These are phyloP conservation scores for Ophiognomonia clavigignenti-juglandacearum DNA, from an alignment of 2,329 filamentous ascomycete genomes.

Conservation along the genomic window DNA sequence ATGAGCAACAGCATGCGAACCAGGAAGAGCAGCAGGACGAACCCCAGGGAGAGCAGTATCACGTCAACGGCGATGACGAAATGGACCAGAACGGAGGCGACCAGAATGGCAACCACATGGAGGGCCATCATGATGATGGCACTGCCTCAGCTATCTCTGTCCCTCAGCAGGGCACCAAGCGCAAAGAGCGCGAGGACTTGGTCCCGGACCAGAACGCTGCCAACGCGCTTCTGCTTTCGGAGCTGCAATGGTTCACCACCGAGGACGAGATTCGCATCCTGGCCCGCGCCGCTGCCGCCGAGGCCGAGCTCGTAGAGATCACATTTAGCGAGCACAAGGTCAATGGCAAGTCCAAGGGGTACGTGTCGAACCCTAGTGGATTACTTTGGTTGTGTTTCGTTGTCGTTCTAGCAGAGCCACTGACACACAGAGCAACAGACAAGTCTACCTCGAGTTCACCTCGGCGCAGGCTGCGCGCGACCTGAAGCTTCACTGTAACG, in stretches of 20 bases:
- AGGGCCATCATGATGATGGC: constrained; percentile 34
- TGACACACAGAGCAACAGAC: constrained; percentile 34
- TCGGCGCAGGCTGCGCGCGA: constrained; percentile 82
- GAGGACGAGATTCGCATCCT: constrained; percentile 93
- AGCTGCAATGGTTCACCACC: constrained; percentile 94
- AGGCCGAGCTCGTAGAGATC: constrained; percentile 83
- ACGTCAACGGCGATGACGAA: constrained; percentile 31
- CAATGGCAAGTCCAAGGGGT: constrained; percentile 98
- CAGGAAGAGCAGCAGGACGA: constrained; percentile 31
- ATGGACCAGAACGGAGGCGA: constrained; percentile 32
- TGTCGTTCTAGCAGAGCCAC: no score
- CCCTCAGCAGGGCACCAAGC: constrained; percentile 53
- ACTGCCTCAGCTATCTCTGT: not conserved
- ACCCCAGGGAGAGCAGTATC: constrained; percentile 30
- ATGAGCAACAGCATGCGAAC: constrained; percentile 35
- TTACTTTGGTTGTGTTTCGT: no score
- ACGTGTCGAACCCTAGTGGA: constrained; percentile 35
- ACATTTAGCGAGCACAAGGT: constrained; percentile 99
- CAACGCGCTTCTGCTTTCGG: constrained; percentile 76
- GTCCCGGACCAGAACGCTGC: constrained; percentile 56
- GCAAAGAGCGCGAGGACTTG: constrained; percentile 56
- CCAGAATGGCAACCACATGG: constrained; percentile 24
- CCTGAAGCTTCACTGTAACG: constrained; percentile 76
- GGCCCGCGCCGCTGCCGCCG: constrained; percentile 72
- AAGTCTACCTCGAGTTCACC: constrained; percentile 80